A percentile compares a stretch with the other conserved stretches of the same genome.
Evolutionary conservation across 768 basidiomycete genomes (phyloP).

Genomic region (Solioccasus polychromus): DNA sequence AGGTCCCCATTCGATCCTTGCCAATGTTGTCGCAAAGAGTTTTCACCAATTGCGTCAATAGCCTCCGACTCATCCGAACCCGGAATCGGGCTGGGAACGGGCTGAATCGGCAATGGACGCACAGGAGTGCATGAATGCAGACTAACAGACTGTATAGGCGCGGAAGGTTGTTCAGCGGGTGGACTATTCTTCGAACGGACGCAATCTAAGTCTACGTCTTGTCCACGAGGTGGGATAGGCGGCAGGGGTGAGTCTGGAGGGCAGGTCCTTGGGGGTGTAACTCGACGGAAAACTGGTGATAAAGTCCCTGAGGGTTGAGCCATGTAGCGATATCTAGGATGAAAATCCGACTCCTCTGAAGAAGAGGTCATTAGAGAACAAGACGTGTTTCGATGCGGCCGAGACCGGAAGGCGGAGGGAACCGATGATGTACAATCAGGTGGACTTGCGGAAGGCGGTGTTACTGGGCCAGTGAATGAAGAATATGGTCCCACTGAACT

Average conservation of each 20-base stretch:
- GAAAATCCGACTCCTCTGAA: constrained; percentile 7
- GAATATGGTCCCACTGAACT: background rate
- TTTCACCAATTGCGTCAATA: background rate
- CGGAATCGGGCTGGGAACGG: constrained; percentile 15
- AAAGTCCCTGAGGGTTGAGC: background rate
- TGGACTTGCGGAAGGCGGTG: constrained; percentile 7
- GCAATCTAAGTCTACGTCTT: background rate
- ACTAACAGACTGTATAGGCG: constrained; percentile 1
- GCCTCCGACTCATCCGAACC: constrained; percentile 7
- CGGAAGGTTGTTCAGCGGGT: background rate
- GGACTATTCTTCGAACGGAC: background rate
- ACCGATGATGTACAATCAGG: background rate
- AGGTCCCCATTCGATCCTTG: background rate
- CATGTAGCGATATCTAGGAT: background rate
- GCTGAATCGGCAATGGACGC: constrained; percentile 19
- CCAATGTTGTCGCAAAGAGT: constrained; percentile 10
- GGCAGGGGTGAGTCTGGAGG: constrained; percentile 23
- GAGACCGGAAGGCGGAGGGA: background rate
- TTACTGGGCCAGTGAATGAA: background rate
- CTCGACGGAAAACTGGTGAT: constrained; percentile 6
- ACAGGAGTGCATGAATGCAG: background rate
- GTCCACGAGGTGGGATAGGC: constrained; percentile 17
- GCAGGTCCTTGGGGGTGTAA: constrained; percentile 7
- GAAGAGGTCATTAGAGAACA: constrained; percentile 3
- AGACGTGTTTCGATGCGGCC: constrained; percentile 1